Conservation (phyloP, 768 basidiomycete genomes). For the Amylocystis lapponica region DNA sequence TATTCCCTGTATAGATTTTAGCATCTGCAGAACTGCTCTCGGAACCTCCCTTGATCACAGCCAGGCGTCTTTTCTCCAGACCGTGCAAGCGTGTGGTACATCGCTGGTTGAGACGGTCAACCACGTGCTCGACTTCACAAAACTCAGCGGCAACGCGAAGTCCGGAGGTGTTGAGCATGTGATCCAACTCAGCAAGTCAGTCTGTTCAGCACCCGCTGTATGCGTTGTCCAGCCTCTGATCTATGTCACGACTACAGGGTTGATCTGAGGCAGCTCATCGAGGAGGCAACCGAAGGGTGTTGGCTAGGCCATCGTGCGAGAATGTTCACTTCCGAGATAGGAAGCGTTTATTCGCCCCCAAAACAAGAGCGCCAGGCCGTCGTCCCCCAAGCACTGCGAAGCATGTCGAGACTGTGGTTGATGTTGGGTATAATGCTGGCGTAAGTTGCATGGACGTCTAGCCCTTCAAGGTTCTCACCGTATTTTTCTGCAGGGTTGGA, state of each 20-base stretch:
- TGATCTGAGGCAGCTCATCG: conserved; percentile 75
- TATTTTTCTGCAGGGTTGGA: conserved; percentile 61
- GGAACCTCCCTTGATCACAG: conserved; percentile 79
- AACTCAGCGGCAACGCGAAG: conserved; percentile 82
- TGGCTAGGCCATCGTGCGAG: conserved; percentile 92
- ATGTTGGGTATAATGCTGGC: conserved; percentile 67
- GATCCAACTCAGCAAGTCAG: conserved; percentile 62
- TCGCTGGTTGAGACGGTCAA: conserved; percentile 95
- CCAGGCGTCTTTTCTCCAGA: conserved; percentile 84
- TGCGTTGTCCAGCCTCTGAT: neutral
- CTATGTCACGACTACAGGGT: too few relatives aligned
- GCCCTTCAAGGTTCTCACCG: neutral
- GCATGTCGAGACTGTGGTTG: conserved; percentile 83
- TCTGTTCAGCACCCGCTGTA: conserved; percentile 3
- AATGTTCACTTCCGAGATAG: conserved; percentile 72
- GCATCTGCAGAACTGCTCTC: conserved; percentile 88
- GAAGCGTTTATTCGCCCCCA: conserved; percentile 88
- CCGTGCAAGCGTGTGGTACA: conserved; percentile 93
- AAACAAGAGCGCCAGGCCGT: conserved; percentile 43
- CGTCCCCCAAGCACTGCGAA: conserved; percentile 27
- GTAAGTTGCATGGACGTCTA: conserved; percentile 33
- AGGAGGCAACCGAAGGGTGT: conserved; percentile 88
- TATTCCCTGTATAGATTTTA: conserved; percentile 51
- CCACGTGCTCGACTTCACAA: conserved; percentile 94
- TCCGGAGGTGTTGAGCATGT: conserved; percentile 73